Conservation (phyloP, 208 protist species). For the Crithidia bombi region DNA sequence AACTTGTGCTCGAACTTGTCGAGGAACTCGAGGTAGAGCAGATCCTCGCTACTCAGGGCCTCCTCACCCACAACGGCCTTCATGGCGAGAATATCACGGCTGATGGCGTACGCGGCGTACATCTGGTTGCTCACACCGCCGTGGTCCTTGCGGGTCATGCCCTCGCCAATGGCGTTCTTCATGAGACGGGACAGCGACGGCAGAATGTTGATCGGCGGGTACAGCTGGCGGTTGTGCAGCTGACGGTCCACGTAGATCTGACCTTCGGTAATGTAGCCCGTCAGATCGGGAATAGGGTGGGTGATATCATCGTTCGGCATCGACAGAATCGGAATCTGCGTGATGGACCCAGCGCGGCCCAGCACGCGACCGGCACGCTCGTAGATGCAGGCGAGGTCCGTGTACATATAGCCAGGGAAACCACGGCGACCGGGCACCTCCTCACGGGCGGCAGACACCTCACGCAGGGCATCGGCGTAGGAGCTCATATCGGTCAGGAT, state of each 20-base stretch:
- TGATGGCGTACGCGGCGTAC: constrained; percentile 99
- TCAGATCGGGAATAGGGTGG: constrained; percentile 99
- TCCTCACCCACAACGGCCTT: constrained; percentile 99
- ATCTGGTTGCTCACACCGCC: constrained; percentile 99
- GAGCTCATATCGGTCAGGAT: constrained; percentile 99
- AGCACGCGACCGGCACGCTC: constrained; percentile 99
- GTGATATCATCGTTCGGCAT: constrained; percentile 99
- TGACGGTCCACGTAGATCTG: constrained; percentile 99
- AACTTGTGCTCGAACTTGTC: constrained; percentile 99
- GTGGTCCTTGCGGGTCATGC: constrained; percentile 99
- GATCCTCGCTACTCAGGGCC: constrained; percentile 98
- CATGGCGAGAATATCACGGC: constrained; percentile 99
- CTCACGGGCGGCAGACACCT: constrained; percentile 99
- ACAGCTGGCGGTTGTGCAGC: constrained; percentile 99
- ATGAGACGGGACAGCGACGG: constrained; percentile 99
- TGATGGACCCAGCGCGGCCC: constrained; percentile 99
- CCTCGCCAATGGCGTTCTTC: constrained; percentile 99
- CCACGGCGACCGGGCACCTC: constrained; percentile 99
- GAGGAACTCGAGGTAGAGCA: constrained; percentile 99
- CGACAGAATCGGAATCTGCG: constrained; percentile 99
- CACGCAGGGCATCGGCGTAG: constrained; percentile 99
- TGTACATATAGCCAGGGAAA: constrained; percentile 99
- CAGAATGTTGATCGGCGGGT: constrained; percentile 99
- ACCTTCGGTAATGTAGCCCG: constrained; percentile 99
- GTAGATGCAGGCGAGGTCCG: constrained; percentile 99